phyloP scores from a whole-genome alignment of 108 stramenopile genomes.

The Cyclotella distinguenda region DNA sequence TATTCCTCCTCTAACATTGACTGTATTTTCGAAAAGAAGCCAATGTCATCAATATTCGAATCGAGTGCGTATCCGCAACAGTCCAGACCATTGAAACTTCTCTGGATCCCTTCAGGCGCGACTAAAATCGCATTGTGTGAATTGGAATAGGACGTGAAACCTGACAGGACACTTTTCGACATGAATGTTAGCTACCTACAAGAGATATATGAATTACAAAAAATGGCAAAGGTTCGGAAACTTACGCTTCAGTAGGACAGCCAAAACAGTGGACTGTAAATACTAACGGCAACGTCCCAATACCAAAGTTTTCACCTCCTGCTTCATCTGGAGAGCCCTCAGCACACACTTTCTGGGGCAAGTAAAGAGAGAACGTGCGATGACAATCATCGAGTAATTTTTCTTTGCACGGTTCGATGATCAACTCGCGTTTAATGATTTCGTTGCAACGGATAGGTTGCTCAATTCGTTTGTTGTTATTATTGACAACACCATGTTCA shows the following conservation, averaged over 20 bases:
- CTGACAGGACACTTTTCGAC: constrained; percentile 2
- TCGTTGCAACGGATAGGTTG: constrained; percentile 23
- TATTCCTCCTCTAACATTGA: constrained; percentile 13
- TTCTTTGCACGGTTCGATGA: constrained; percentile 31
- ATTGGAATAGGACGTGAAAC: constrained; percentile 30
- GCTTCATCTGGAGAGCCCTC: not conserved
- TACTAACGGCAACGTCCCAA: constrained; percentile 43
- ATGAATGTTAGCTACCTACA: not conserved
- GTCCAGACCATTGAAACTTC: constrained; percentile 51
- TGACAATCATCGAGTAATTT: constrained; percentile 23
- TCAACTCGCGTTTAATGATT: constrained; percentile 21
- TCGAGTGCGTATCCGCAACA: constrained; percentile 67
- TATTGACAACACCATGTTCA: not conserved
- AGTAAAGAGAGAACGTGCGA: constrained; percentile 20
- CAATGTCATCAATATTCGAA: constrained; percentile 53
- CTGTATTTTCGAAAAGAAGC: constrained; percentile 45
- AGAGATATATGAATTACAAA: not conserved
- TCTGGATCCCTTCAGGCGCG: constrained; percentile 47
- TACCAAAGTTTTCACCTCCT: not conserved
- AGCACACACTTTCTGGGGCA: constrained; percentile 27
- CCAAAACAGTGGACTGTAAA: constrained; percentile 61
- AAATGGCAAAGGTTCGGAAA: not conserved
- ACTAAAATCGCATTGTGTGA: constrained; percentile 48
- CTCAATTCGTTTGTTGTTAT: constrained; percentile 5
- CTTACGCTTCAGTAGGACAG: constrained; percentile 21